These are phyloP conservation scores for Talaromyces sp. DNA, from an alignment of 2,329 filamentous ascomycete species.

Conservation along the genomic window DNA sequence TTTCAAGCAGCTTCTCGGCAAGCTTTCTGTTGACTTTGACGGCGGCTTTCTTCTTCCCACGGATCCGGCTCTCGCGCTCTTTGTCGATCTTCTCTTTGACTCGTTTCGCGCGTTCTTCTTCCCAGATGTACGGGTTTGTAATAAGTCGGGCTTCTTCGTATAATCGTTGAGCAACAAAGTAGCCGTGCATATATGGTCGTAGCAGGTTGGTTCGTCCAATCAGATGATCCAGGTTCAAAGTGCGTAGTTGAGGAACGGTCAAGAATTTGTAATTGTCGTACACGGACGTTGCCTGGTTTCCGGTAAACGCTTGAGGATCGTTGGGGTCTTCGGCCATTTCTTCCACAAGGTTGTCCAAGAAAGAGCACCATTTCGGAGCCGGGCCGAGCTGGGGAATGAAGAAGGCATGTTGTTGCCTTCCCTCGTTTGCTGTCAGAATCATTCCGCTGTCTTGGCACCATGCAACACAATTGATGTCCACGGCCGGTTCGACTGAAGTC, in stretches of 20 bases:
- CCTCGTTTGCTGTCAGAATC: conserved; percentile 95
- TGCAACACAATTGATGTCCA: conserved; percentile 90
- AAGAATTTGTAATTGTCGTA: conserved; percentile 99
- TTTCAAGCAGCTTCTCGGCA: conserved; percentile 57
- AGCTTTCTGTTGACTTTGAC: conserved; percentile 78
- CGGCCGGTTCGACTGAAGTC: conserved; percentile 91
- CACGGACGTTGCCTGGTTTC: conserved; percentile 58
- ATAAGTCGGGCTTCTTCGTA: conserved; percentile 95
- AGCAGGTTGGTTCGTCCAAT: conserved; percentile 85
- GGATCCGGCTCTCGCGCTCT: conserved; percentile 88
- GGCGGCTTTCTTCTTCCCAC: conserved; percentile 83
- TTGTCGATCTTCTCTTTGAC: conserved; percentile 95
- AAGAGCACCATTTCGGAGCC: conserved; percentile 91
- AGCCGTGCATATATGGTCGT: conserved; percentile 97
- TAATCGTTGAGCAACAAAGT: conserved; percentile 90
- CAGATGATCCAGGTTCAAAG: conserved; percentile 80
- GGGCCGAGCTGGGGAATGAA: conserved; percentile 91
- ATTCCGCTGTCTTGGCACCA: conserved; percentile 92
- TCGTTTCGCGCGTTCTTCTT: conserved; percentile 84
- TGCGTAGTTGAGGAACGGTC: conserved; percentile 76
- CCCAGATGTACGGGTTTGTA: conserved; percentile 87
- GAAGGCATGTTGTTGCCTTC: conserved; percentile 89
- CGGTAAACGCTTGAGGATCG: conserved; percentile 52
- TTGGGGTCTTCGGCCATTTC: conserved; percentile 86
- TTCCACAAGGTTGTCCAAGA: conserved; percentile 95